Conservation (phyloP, 169 alveolate species). For the Blepharisma undulans region DNA sequence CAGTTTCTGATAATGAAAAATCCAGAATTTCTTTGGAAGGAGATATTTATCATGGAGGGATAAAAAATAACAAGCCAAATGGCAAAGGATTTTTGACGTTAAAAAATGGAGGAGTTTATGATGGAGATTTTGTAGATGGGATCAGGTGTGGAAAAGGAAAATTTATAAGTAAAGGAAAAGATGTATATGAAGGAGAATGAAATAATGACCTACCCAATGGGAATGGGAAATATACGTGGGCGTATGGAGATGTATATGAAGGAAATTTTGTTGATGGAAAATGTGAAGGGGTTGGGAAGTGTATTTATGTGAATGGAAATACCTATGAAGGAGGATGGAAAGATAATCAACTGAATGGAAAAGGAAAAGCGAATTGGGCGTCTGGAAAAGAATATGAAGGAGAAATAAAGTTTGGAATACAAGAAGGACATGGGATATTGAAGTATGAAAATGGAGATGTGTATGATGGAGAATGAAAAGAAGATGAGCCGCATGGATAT, state of each 20-base stretch:
- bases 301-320: slow-evolving; percentile 59
- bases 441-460: slow-evolving; percentile 79
- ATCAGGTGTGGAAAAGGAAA: slow-evolving; percentile 84
- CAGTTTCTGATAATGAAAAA: background rate
- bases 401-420: slow-evolving; percentile 78
- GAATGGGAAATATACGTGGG: background rate
- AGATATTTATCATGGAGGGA: background rate
- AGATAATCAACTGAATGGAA: slow-evolving; percentile 81
- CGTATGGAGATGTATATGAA: slow-evolving; percentile 13
- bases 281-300: slow-evolving; percentile 19
- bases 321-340: slow-evolving; percentile 86
- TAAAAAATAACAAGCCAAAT: background rate
- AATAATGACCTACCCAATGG: background rate
- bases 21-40: background rate
- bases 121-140: slow-evolving; percentile 84
- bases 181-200: slow-evolving; percentile 29
- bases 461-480: slow-evolving; percentile 79
- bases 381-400: slow-evolving; percentile 89
- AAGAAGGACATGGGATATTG: slow-evolving; percentile 82
- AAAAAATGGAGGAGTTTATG: slow-evolving; percentile 78
- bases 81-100: background rate
- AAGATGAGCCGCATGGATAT: slow-evolving; percentile 61
- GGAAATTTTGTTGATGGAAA: slow-evolving; percentile 13
- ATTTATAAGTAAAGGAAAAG: slow-evolving; percentile 80
- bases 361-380: slow-evolving; percentile 81